Evolutionary conservation across 208 protist genomes (phyloP), one percentile per base, ranked within the genome.

Genomic region (Phytomonas sp.): DNA sequence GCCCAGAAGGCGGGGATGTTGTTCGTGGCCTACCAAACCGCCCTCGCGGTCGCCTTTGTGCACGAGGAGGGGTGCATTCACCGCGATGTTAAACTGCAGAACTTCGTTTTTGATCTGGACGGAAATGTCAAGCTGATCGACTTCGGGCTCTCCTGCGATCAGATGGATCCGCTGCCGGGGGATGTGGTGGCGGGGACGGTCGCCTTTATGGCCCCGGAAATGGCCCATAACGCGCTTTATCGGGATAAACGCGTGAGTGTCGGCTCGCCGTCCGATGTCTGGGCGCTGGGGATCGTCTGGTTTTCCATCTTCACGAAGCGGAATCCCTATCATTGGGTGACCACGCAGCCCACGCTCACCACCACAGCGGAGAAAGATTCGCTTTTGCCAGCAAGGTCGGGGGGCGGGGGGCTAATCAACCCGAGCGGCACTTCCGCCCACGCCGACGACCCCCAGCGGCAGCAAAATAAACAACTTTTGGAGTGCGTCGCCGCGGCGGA

Each of bases 191-290:
- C 87, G 12, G 94, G 94, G 42, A 97, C 94, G 3, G 78, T 94
- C 52, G 89, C 88, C n/a, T 97, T 94, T 74, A 92, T 97, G 83
- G 87, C 94, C 14, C 94, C 94, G 0, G 92, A 97, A 76, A 95
- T 96, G 90, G 91, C 90, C 32, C 86, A 94, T 77, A 96, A 96
- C 71, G 89, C 86, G 11, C 76, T 96, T n/a, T 63, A 88, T 71
- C 86, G 82, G 73, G 82, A 93, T 52, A 68, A 81, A 56, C 83
- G 88, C 26, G 79, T 93, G 6, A 93, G 86, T 72, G 92, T 96
- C 40, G 92, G 89, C 12, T 84, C 82, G 23, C 68, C 86, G 42
- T 87, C 85, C 0, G 92, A 96, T 69, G 81, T 96, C 31, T 96
- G 92, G 89, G 89, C 88, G 7, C 75, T 88, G n/a, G 92, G 92